These are phyloP conservation scores for Thalassiosira delicatula DNA, from an alignment of 352 stramenopile species.

Conservation along the genomic window DNA sequence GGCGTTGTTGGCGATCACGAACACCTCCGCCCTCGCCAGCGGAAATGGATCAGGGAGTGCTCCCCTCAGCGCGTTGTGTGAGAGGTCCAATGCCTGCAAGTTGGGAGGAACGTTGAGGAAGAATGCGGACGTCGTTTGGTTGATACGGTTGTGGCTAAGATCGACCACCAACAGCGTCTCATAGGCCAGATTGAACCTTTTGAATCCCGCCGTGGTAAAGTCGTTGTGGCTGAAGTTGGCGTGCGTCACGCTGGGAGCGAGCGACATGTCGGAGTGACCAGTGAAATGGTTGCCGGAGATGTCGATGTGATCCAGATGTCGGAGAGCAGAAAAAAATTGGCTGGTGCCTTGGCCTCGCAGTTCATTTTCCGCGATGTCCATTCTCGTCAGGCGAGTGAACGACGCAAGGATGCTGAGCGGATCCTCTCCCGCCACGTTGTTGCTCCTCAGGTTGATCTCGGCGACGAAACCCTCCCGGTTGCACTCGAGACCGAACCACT, in stretches of 20 bases:
- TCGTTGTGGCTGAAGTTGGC: slow-evolving; percentile 54
- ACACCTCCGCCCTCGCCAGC: background rate
- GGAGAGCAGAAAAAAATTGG: background rate
- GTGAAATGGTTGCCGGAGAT: slow-evolving; percentile 40
- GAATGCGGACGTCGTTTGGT: slow-evolving; percentile 14
- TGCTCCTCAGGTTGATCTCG: slow-evolving; percentile 29
- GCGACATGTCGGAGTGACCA: slow-evolving; percentile 30
- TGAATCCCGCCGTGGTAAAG: slow-evolving; percentile 25
- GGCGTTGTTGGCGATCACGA: slow-evolving; percentile 12
- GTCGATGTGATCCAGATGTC: slow-evolving; percentile 30
- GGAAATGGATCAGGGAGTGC: slow-evolving; percentile 14
- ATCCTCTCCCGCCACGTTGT: background rate
- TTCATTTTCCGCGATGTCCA: slow-evolving; percentile 13
- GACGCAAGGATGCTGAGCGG: background rate
- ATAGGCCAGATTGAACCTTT: slow-evolving; percentile 20
- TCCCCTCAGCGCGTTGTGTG: slow-evolving; percentile 26
- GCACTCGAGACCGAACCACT: slow-evolving; percentile 45
- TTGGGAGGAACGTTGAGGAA: slow-evolving; percentile 29
- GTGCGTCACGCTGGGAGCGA: slow-evolving; percentile 12
- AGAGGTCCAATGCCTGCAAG: slow-evolving; percentile 28
- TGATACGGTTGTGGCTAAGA: slow-evolving; percentile 42
- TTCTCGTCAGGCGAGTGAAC: background rate
- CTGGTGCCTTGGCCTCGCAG: background rate
- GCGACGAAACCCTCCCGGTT: slow-evolving; percentile 9
- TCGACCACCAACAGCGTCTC: slow-evolving; percentile 27